Percentiles rank a stretch among this genome's conserved stretches.
phyloP scores from a whole-genome alignment of 176 grass and related monocot genomes.

The Paspalum notatum region DNA sequence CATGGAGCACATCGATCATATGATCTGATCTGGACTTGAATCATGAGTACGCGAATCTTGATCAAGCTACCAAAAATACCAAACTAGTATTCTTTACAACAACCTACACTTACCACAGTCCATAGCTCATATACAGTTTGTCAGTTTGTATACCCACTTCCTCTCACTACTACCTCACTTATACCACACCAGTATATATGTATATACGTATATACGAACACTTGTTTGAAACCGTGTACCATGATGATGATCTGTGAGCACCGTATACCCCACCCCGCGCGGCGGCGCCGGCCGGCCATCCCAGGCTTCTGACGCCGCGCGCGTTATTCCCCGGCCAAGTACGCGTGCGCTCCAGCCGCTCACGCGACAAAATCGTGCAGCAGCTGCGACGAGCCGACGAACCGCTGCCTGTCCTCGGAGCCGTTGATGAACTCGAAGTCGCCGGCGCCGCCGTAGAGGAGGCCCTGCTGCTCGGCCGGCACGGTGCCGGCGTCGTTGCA shows the following conservation, averaged over 20 bases:
- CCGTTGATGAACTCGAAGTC: constrained; percentile 76
- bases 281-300: constrained; percentile 42
- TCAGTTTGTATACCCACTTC: constrained; percentile 39
- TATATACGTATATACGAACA: too few species aligned
- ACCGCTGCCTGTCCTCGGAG: constrained; percentile 66
- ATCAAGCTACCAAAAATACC: constrained; percentile 63
- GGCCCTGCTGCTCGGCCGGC: constrained; percentile 46
- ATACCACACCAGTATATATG: constrained; percentile 32
- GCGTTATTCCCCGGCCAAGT: constrained; percentile 35
- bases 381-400: constrained; percentile 74
- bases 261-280: constrained; percentile 1
- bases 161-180: constrained; percentile 37
- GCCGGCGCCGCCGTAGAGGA: constrained; percentile 51
- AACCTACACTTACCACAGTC: constrained; percentile 57
- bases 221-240: constrained; percentile 49
- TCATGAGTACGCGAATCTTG: constrained; percentile 45
- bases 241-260: constrained; percentile 31
- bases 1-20: constrained; percentile 25
- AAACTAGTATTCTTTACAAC: constrained; percentile 64
- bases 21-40: constrained; percentile 34
- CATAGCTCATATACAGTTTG: constrained; percentile 48
- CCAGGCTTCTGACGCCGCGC: constrained; percentile 50
- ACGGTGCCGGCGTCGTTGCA: constrained; percentile 50
- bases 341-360: neutral
- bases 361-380: constrained; percentile 94